Conservation (phyloP, 768 basidiomycete species). For the Mycena leptocephala region DNA sequence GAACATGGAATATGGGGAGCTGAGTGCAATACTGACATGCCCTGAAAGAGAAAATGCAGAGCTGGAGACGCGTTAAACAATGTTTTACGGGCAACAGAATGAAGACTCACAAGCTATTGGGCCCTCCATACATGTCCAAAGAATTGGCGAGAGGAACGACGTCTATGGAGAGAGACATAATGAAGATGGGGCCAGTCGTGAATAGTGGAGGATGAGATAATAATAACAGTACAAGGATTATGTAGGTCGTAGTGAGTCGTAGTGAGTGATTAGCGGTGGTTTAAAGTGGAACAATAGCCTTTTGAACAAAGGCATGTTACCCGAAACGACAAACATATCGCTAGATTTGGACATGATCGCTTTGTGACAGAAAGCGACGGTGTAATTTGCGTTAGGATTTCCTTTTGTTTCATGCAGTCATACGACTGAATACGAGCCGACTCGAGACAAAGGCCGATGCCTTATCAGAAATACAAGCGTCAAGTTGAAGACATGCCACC, state of each 20-base stretch:
- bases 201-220: slow-evolving; percentile 28
- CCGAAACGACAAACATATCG: slow-evolving; percentile 19
- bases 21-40: slow-evolving; percentile 77
- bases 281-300: slow-evolving; percentile 46
- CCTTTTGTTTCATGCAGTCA: slow-evolving; percentile 21
- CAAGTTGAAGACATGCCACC: too few relatives aligned
- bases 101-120: slow-evolving; percentile 72
- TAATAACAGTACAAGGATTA: slow-evolving; percentile 41
- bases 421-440: too few relatives aligned
- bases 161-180: slow-evolving; percentile 78
- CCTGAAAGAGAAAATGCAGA: slow-evolving; percentile 92
- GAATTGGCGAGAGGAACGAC: slow-evolving; percentile 72
- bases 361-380: slow-evolving; percentile 17
- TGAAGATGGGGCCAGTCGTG: slow-evolving; percentile 64
- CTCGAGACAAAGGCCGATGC: too few relatives aligned
- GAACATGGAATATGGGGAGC: slow-evolving; percentile 72
- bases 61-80: slow-evolving; percentile 55
- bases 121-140: slow-evolving; percentile 81
- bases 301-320: slow-evolving; percentile 27
- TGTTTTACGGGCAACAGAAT: background rate
- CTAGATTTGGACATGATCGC: slow-evolving; percentile 19
- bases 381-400: slow-evolving; percentile 23
- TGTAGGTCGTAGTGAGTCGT: slow-evolving; percentile 34
- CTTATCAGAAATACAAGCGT: background rate
- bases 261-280: slow-evolving; percentile 28